phyloP scores from a whole-genome alignment of 805 yeast genomes.

The Cyberlindnera nakhonratchasimensis region DNA sequence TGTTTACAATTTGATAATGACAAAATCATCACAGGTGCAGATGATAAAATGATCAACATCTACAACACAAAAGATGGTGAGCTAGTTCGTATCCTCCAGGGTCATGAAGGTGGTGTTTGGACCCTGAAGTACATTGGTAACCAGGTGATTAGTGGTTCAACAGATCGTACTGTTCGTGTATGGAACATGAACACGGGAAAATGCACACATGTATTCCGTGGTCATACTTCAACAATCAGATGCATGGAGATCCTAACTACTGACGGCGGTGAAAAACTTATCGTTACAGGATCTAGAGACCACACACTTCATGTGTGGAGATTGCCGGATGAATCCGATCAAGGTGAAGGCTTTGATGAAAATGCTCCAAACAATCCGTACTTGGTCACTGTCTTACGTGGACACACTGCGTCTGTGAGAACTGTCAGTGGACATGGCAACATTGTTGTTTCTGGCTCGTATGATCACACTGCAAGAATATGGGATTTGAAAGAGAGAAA shows the following conservation, averaged over 20 bases:
- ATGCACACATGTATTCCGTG: slow-evolving; percentile 88
- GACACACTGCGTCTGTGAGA: slow-evolving; percentile 79
- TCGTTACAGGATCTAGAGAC: slow-evolving; percentile 89
- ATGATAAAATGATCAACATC: slow-evolving; percentile 76
- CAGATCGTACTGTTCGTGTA: slow-evolving; percentile 89
- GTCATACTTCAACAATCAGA: slow-evolving; percentile 90
- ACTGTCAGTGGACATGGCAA: slow-evolving; percentile 85
- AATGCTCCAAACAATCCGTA: slow-evolving; percentile 47
- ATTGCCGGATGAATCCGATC: slow-evolving; percentile 48
- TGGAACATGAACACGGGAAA: slow-evolving; percentile 86
- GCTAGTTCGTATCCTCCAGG: slow-evolving; percentile 58
- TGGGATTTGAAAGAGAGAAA: slow-evolving; percentile 82
- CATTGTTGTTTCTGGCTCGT: slow-evolving; percentile 82
- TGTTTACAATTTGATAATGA: slow-evolving; percentile 92
- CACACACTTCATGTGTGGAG: slow-evolving; percentile 80
- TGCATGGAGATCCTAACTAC: slow-evolving; percentile 79
- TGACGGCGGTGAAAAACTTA: slow-evolving; percentile 66
- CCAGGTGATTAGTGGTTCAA: slow-evolving; percentile 88
- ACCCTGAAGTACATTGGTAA: slow-evolving; percentile 84
- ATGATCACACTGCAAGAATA: slow-evolving; percentile 84
- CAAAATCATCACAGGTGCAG: slow-evolving; percentile 88
- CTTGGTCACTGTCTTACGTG: slow-evolving; percentile 64
- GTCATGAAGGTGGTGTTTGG: slow-evolving; percentile 99
- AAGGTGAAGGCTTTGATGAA: slow-evolving; percentile 32
- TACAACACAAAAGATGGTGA: slow-evolving; percentile 75